phyloP scores from a whole-genome alignment of 2,329 filamentous ascomycete genomes.

The Grosmannia serpens region DNA sequence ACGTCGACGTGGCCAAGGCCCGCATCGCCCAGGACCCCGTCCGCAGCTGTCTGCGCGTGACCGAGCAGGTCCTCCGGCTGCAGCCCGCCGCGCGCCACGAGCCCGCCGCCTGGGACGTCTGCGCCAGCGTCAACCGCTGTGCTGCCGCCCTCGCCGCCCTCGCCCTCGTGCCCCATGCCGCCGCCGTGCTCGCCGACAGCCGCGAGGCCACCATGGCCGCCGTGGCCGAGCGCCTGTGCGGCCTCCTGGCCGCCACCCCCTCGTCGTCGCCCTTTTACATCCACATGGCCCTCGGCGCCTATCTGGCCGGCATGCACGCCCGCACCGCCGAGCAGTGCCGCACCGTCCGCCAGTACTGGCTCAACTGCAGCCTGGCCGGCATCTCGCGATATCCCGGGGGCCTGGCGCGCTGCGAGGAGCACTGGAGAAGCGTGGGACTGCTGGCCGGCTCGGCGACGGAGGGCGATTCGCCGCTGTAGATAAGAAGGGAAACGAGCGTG shows the following conservation, averaged over 20 bases:
- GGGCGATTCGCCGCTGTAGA: background rate
- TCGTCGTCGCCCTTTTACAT: slow-evolving; percentile 25
- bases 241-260: slow-evolving; percentile 19
- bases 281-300: slow-evolving; percentile 26
- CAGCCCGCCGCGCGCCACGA: background rate
- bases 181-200: background rate
- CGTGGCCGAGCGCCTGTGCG: slow-evolving; percentile 24
- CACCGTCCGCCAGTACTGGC: slow-evolving; percentile 25
- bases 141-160: slow-evolving; percentile 22
- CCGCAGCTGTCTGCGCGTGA: slow-evolving; percentile 14
- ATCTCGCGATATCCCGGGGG: slow-evolving; percentile 23
- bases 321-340: slow-evolving; percentile 21
- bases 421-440: slow-evolving; percentile 8
- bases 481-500: too few relatives aligned
- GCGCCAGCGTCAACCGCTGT: slow-evolving; percentile 23
- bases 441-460: background rate
- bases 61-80: slow-evolving; percentile 16
- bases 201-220: slow-evolving; percentile 12
- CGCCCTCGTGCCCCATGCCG: background rate
- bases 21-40: slow-evolving; percentile 9
- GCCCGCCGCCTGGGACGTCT: slow-evolving; percentile 11
- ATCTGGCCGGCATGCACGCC: slow-evolving; percentile 25
- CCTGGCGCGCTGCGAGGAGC: slow-evolving; percentile 7
- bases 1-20: slow-evolving; percentile 20
- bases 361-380: slow-evolving; percentile 23